Conservation (phyloP, 106 monocot genomes). For the Allium cepa region DNA sequence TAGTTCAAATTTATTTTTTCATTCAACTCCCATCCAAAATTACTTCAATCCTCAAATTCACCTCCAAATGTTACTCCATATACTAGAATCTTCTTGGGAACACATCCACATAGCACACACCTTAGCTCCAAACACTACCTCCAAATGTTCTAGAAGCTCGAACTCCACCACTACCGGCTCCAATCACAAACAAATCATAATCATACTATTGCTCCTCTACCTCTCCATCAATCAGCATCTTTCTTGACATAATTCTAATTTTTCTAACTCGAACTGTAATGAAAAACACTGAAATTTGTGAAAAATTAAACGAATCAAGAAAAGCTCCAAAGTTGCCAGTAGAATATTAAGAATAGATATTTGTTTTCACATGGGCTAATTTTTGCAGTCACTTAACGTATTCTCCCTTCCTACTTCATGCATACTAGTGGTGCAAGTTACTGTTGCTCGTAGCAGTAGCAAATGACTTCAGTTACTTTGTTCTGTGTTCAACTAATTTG, state of each 20-base stretch:
- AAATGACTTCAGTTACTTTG: too few species aligned
- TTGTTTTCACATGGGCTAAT: too few species aligned
- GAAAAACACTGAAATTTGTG: too few species aligned
- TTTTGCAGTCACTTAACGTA: too few species aligned
- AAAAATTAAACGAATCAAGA: too few species aligned
- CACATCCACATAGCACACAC: conserved; percentile 99
- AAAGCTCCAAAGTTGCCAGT: too few species aligned
- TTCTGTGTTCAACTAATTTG: too few species aligned
- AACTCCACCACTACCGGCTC: conserved; percentile 95
- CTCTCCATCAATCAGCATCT: conserved; percentile 80
- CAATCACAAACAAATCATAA: conserved; percentile 92
- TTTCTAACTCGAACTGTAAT: background rate
- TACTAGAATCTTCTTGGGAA: conserved; percentile 97
- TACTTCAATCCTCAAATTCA: conserved; percentile 94
- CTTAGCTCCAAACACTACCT: conserved; percentile 65
- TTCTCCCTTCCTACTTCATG: too few species aligned
- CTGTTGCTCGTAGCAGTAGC: too few species aligned
- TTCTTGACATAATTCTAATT: conserved; percentile 48
- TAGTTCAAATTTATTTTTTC: conserved; percentile 77
- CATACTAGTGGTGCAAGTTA: too few species aligned
- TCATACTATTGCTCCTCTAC: conserved; percentile 32
- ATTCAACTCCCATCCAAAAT: conserved; percentile 87
- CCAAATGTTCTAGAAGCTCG: conserved; percentile 67
- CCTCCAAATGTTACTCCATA: conserved; percentile 79
- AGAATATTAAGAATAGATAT: too few species aligned